Evolutionary conservation across 1,284 basidiomycete genomes (phyloP), one percentile per base, ranked within the genome.

Genomic region (Ustilago shanxiensis): DNA sequence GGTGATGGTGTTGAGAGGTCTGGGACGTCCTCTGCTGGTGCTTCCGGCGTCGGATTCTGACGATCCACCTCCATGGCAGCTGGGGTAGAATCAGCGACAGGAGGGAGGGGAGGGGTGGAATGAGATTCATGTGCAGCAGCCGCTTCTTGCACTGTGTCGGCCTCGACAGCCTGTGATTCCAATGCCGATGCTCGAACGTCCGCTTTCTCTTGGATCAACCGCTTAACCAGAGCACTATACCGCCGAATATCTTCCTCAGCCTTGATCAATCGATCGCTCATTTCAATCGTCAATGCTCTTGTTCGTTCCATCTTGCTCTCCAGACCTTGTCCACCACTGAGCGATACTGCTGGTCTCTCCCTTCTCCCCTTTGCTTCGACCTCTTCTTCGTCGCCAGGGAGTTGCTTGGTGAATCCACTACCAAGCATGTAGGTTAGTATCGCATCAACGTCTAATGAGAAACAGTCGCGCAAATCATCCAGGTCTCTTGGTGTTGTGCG

Each of bases 391-490:
- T 44, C 41, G n/a, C 41, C 41, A 20, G 41, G 41, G 13, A 68
- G 35, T 37, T 76, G 65, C 4, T 45, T 35, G 0, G 61, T 63
- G n/a, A 56, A 44, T 20, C 68, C 72, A 31, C 59, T 62, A 0
- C 74, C 74, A 16, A 77, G 18, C 52, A 66, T 66, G 22, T 77
- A 77, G 0, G 74, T 77, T 7, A 31, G 39, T 14, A 72, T 58
- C 0, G 57, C 66, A 50, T 73, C 72, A 1, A 79, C 72, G 26
- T 72, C 62, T 14, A 82, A 61, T 5, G 58, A 55, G 47, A 65
- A 80, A 28, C 65, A 79, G 20, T 68, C 79, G 2, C 80, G 51
- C 13, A 82, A 51, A 8, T 67, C 67, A 39, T 79, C 76, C 31
- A 80, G 49, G 14, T 65, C 68, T 1, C 64, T 29, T 7, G 80